Conservation (phyloP, 2,329 filamentous ascomycete genomes). For the Aspergillus udagawae region DNA sequence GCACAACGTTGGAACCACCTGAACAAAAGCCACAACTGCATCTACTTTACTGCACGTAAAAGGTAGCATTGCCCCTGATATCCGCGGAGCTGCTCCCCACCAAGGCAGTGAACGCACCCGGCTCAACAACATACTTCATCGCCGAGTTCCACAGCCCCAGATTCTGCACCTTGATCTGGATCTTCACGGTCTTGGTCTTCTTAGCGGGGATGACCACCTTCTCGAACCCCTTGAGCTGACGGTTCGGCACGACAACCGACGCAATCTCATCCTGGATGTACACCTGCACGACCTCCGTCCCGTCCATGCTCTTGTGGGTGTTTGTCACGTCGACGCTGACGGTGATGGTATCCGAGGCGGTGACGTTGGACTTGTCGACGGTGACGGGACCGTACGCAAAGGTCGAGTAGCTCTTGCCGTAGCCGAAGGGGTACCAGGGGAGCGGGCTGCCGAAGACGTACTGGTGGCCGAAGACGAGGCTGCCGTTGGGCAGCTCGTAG, state of each 20-base stretch:
- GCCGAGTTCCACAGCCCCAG: slow-evolving; percentile 54
- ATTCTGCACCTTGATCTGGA: slow-evolving; percentile 50
- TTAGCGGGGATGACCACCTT: slow-evolving; percentile 61
- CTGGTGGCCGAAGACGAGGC: slow-evolving; percentile 59
- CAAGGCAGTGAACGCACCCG: slow-evolving; percentile 61
- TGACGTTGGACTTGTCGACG: slow-evolving; percentile 44
- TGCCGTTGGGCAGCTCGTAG: slow-evolving; percentile 53
- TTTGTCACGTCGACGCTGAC: slow-evolving; percentile 62
- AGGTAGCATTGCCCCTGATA: slow-evolving; percentile 30
- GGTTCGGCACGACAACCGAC: slow-evolving; percentile 62
- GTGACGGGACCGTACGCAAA: slow-evolving; percentile 51
- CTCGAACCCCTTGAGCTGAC: slow-evolving; percentile 62
- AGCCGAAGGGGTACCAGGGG: slow-evolving; percentile 64
- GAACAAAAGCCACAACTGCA: neutral
- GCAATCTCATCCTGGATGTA: slow-evolving; percentile 62
- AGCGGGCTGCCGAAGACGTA: slow-evolving; percentile 60
- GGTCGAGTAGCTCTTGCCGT: slow-evolving; percentile 61
- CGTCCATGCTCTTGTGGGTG: slow-evolving; percentile 49
- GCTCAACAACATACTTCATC: slow-evolving; percentile 72
- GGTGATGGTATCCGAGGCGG: slow-evolving; percentile 52
- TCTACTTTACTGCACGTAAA: slow-evolving; percentile 22
- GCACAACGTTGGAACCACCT: neutral
- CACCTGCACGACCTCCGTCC: slow-evolving; percentile 64
- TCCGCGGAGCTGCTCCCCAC: slow-evolving; percentile 52
- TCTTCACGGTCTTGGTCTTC: slow-evolving; percentile 51